Base-by-base conservation (phyloP, 164 flowering plant species). In the Pachysandra terminalis region DNA sequence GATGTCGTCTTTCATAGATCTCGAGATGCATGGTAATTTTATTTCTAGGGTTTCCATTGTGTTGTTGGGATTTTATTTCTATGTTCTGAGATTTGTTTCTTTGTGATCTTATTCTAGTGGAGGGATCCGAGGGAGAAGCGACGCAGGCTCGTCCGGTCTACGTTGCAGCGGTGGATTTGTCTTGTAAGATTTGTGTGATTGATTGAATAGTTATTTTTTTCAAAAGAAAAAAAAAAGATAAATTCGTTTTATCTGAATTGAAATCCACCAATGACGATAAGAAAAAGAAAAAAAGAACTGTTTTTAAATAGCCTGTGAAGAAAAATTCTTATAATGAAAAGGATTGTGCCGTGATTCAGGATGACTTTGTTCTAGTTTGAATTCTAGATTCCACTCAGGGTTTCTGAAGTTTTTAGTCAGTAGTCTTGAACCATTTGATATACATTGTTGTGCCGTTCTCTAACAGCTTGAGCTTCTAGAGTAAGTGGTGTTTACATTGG, bases 131-230 rank as follows among this genome's bases (percentile, higher is more conserved):
- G 59, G 87, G 77, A 62, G 92, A 82, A 64, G 77, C 70, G 28
- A 75, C 81, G 87, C 86, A 84, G 70, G 93, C 97, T 48, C 81
- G 87, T 16, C 97, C 97, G 0, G 99, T 95, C 4, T 95, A 95
- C 79, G 99, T 95, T 64, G 98, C 99, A 0, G 98, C 96, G 0
- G 79, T 95, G 61, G 99, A 95, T 77, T 77, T 93, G 69, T 83
- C 98, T 15, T 90, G 99, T 95, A 81, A 86, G 96, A 69, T 54
- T 67, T 68, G 21, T 26, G 41, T 68, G 12, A 32, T 32, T 32
- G 37, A 7, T 32, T 32, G 37, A 7, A 32, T 32, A 32, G 7
- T 32, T 32, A 3, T 32, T 32, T 32, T 32, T 32, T 32, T 32
- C 37, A 7, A 7, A 32, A 32, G 3, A 32, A 32, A 32, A 23